Evolutionary conservation across 768 basidiomycete genomes (phyloP).

Genomic region (Royoungia palumana): DNA sequence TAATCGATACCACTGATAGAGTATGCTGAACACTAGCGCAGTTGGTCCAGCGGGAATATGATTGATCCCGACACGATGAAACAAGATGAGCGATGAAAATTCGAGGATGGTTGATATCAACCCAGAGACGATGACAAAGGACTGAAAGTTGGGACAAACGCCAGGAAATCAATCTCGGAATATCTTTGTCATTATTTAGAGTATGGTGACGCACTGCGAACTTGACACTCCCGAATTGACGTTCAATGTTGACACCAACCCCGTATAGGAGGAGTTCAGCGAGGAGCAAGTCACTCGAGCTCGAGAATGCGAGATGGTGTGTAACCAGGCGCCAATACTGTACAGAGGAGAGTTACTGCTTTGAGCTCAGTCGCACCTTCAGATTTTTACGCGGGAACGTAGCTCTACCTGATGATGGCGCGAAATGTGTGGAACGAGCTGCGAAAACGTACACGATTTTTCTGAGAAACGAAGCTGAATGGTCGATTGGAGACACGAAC

Average conservation of each 20-base stretch:
- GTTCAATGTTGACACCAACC: conserved; percentile 67
- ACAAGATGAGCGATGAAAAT: conserved; percentile 59
- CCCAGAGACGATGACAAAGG: conserved; percentile 68
- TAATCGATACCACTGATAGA: conserved; percentile 80
- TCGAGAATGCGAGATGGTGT: conserved; percentile 76
- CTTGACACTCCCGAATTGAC: conserved; percentile 84
- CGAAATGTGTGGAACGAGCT: conserved; percentile 89
- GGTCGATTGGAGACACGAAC: conserved; percentile 34
- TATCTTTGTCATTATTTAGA: background rate
- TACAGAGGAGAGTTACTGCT: conserved; percentile 21
- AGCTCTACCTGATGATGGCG: conserved; percentile 74
- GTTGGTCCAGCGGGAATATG: conserved; percentile 73
- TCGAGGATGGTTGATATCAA: conserved; percentile 66
- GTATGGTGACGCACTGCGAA: conserved; percentile 62
- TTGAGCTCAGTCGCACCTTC: conserved; percentile 31
- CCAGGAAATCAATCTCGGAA: conserved; percentile 1
- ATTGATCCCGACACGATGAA: conserved; percentile 68
- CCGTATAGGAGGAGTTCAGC: conserved; percentile 72
- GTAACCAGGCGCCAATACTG: conserved; percentile 84
- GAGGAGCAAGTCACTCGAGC: conserved; percentile 82
- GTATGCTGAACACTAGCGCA: conserved; percentile 70
- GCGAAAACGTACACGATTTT: conserved; percentile 3
- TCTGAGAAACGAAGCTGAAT: conserved; percentile 2
- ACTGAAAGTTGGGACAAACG: conserved; percentile 42
- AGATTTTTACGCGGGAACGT: conserved; percentile 1